Evolutionary conservation across 257 asterid species (phyloP), one percentile per base, ranked within the genome.

Genomic region (Cinchona pubescens): DNA sequence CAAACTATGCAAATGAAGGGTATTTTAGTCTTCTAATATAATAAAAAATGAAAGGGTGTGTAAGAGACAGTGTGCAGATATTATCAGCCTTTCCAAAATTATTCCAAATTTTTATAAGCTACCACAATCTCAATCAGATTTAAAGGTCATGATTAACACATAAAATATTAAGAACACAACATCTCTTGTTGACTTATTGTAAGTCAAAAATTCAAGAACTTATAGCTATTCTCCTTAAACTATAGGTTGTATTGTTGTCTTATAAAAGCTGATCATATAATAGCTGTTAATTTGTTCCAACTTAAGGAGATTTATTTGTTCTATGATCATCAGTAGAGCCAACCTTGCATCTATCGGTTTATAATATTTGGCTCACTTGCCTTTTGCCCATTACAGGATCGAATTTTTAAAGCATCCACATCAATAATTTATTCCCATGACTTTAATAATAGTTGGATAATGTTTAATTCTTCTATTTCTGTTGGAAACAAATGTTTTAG

Each of bases 381-480:
- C 64, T 15, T 38, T 78, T 78, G 15, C 69, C 38, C 59, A 56
- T 78, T 73, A 16, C 74, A 77, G 29, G 61, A 60, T 70, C 29
- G 23, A 67, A 77, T 53, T 77, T 70, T 32, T 70, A 46, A n/a
- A 38, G 40, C 23, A 62, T 49, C 42, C 46, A 29, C 53, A 45
- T 73, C 55, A 55, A 78, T 45, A 37, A 12, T 29, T 72, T 23
- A 38, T 56, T 8, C 38, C 29, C 68, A 42, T 40, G 32, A 32
- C 23, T 51, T 32, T 9, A 42, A 23, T 51, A 4, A 71, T 12
- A 51, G 32, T 11, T 38, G 14, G 1, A 43, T 43, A 43, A 43
- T 4, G 2, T 43, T 2, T 1, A 10, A 10, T 43, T 67, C 8
- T 30, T 46, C 56, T 27, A 15, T 16, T 69, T 38, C 42, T n/a